These are phyloP conservation scores for Fraxinus platypoda DNA, from an alignment of 305 asterid genomes.

Conservation along the genomic window DNA sequence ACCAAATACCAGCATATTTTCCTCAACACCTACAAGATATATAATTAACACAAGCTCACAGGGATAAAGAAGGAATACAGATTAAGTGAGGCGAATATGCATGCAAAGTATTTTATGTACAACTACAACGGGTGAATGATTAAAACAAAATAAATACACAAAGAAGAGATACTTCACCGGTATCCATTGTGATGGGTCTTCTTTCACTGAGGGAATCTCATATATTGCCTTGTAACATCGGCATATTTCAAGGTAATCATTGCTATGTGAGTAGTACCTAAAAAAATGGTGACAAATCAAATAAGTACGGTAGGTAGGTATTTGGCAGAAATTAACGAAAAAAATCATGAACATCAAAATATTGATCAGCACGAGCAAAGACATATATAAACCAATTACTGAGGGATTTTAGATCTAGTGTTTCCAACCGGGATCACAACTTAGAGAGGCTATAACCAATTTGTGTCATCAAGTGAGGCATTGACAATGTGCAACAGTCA, in stretches of 20 bases:
- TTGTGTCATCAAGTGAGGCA: not conserved
- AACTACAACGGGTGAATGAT: not conserved
- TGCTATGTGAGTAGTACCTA: conserved; percentile 80
- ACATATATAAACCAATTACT: not conserved
- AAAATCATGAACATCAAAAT: not conserved
- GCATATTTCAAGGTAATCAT: conserved; percentile 93
- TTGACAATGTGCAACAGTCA: not conserved
- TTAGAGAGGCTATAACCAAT: not conserved
- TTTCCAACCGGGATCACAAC: not conserved
- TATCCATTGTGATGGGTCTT: conserved; percentile 75
- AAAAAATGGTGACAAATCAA: conserved; percentile 14
- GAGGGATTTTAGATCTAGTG: not conserved
- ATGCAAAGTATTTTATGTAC: not conserved
- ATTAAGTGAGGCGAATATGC: not conserved
- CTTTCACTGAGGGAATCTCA: conserved; percentile 87
- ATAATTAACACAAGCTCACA: not conserved
- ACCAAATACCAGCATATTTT: conserved; percentile 60
- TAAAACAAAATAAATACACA: not conserved
- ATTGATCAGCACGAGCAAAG: not conserved
- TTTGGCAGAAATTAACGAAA: not conserved
- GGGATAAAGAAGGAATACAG: not conserved
- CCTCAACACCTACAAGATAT: conserved; percentile 39
- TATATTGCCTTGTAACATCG: conserved; percentile 93
- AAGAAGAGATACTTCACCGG: conserved; percentile 47
- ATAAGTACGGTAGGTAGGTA: conserved; percentile 1